Base-by-base conservation (phyloP, 2,329 filamentous ascomycete genomes). In the Fusarium pininemorale region DNA sequence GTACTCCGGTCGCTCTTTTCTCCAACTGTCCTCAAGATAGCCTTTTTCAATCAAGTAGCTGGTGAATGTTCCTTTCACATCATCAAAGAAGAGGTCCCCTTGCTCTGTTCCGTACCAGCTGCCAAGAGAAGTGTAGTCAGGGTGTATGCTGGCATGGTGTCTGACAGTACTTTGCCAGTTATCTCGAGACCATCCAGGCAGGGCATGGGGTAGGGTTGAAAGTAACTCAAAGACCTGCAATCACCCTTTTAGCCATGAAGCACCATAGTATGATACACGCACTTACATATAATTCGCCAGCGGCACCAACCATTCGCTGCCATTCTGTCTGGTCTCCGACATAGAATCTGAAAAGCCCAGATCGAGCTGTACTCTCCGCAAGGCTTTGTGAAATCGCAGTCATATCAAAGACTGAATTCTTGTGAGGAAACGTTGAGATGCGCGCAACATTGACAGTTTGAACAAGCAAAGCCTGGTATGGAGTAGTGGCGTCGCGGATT, bases 131-230 rank as follows among this genome's bases (percentile, higher is more conserved):
- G 3, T 59, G 9, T 59, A 59, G n/a, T 59, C 42, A 16, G 56
- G 56, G 24, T 59, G 56, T 20, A 38, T 30, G 0, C 41, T 59
- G 3, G 24, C 56, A 37, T 59, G 24, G 1, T 59, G 42, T 7
- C 56, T 50, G 24, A 59, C 56, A 8, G 56, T 59, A 59, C 56
- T 59, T 24, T 59, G 56, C 56, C 56, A 59, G 9, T 59, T 59
- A 12, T 59, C 30, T 38, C 56, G 32, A 8, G 56, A 59, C 56
- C 56, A 59, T 8, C 42, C 15, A 0, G 56, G 56, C 0, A 59
- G 42, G 0, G 15, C 41, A 20, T 38, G 4, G 2, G 56, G 24
- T 8, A 59, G 6, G 0, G 32, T 38, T 12, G 42, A 59, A 50
- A 59, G 56, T 7, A 59, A 5, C 32, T 59, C 56, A n/a, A 38